Base-by-base conservation (phyloP, 768 basidiomycete genomes). In the Hypholoma sublateritium region DNA sequence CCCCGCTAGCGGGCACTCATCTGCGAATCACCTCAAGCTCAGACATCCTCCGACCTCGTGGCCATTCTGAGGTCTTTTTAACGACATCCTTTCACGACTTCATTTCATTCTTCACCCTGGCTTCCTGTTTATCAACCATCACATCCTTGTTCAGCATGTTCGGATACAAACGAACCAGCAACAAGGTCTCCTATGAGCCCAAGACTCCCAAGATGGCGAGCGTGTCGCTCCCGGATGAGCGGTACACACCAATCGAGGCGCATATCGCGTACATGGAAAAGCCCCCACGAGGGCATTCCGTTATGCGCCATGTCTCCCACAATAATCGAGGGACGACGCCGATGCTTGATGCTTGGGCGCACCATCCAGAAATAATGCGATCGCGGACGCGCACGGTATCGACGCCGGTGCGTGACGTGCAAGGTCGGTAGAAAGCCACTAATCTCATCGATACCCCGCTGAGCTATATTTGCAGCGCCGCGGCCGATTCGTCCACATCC, bases 31-130 rank as follows among this genome's bases (percentile, higher is more conserved):
- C 63, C 28, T 61, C 62, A 57, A 50, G 59, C 69, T 65, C 65
- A 68, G 64, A 57, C 62, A 62, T 64, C 51, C 66, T 68, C 67
- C 63, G 65, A 66, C 65, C 71, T 71, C 72, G 73, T 72, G 73
- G 66, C 65, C 58, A 60, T 56, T 56, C 59, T 63, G 61, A 67
- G 62, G 60, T 57, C 66, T 63, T 70, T 68, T 68, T 51, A 67
- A 67, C 64, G 17, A 58, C 50, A 54, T 37, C 53, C 56, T 55
- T 69, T 62, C 47, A 64, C 54, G 57, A 55, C 51, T 58, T 62
- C 61, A 41, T 39, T 28, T 53, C 32, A 25, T 47, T 45, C 53
- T 56, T 37, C 59, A 67, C 55, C 58, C 65, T 65, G 62, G 62
- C 65, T 35, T 44, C 58, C 56, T 65, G 61, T 46, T 63, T 62